Evolutionary conservation across 2,329 filamentous ascomycete species (phyloP), one percentile per base, ranked within the genome.

Genomic region (Monosporascus sp.): DNA sequence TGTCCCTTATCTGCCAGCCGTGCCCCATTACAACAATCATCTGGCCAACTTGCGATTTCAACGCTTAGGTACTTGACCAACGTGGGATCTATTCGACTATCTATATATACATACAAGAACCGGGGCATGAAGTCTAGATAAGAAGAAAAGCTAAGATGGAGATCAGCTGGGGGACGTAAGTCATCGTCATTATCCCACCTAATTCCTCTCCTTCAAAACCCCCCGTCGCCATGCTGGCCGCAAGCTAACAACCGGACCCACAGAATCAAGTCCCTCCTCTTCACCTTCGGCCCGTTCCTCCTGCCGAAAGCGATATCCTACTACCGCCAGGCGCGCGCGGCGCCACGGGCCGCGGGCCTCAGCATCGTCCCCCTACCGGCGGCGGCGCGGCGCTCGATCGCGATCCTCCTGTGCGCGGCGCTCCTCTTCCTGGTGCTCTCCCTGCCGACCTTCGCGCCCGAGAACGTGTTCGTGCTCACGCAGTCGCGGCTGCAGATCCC

Each of bases 401-500:
- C 77, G 54, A 65, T 89, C 63, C 75, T 94, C 63, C 74, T 83
- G 67, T 51, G 78, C 60, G 58, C 71, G 19, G 61, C 73, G 4
- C 62, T 83, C 61, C 66, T 84, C 55, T 80, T 83, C 69, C 65
- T 81, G 61, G 70, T 89, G 50, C 63, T 85, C 54, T 79, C 83
- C 54, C 85, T 87, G 0, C 86, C 90, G 0, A 59, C 73, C 54
- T 85, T 91, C 65, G 76, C 82, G 6, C 87, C 89, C 5, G 85
- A 90, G 67, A 97, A 97, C 73, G 76, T 97, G 69, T 96, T 97
- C 77, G 66, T 71, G 31, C 71, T 77, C 19, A 97, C 93, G 1
- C 78, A 85, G 53, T 94, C 90, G 49, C 89, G 92, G 36, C 83
- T 97, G 19, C 88, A 91, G 64, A 93, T 89, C 43, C 86, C 91